Base-by-base conservation (phyloP, 192 early-diverging fungal genomes). In the Diversispora epigaea region DNA sequence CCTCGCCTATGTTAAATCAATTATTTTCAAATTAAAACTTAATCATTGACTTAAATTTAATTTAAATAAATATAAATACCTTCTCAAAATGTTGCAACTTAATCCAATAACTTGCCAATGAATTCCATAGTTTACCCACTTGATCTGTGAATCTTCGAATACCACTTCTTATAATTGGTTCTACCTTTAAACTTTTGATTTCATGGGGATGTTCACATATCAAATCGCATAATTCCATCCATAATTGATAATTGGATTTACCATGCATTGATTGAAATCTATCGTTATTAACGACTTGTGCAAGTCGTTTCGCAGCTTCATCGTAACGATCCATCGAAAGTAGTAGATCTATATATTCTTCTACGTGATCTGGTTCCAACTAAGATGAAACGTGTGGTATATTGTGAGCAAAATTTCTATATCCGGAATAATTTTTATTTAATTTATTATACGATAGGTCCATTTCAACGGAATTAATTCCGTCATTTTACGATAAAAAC, bases 61-160 rank as follows among this genome's bases (percentile, higher is more conserved):
- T 19, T 19, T 19, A 76, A 84, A 83, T 4, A 43, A 52, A 15
- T 11, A 50, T 50, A 50, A 22, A 43, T 57, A 45, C 69, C 62
- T 87, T 91, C 75, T 97, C 96, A 75, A 93, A 86, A 71, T 91
- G 86, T 11, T 87, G 88, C 17, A 85, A 79, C 57, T 92, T 85
- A 45, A 95, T 92, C 82, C 87, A 92, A 78, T 91, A 94, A 71
- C 84, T 87, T 0, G 95, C 96, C 39, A 99, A 83, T 47, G 88
- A 86, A 62, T 90, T 90, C 90, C 95, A 99, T 57, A 97, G 79
- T 67, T 89, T 86, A n/a, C 96, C 97, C 4, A 92, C 94, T 76
- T 93, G 90, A 80, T 92, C 92, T 6, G 93, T 84, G 62, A 93
- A 94, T 57, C 90, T 78, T 68, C 83, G 70, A 74, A 98, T 95